Base-by-base conservation (phyloP, 2,329 filamentous ascomycete genomes). In the Clonostachys solani region DNA sequence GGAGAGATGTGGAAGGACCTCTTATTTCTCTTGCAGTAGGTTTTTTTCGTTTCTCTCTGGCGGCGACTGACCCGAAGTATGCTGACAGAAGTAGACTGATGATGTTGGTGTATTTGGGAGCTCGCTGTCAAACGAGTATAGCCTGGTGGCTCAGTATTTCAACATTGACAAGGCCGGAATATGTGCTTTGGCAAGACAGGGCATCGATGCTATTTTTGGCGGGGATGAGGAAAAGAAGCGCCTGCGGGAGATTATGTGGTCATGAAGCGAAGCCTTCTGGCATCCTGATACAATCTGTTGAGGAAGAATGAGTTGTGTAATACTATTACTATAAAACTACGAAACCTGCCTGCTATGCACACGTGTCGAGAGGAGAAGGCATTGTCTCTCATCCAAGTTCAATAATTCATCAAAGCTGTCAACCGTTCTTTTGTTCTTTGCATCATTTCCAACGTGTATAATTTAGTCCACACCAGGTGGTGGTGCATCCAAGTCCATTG, bases 51-150 rank as follows among this genome's bases (percentile, higher is more conserved):
- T 40, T 16, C 29, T 47, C 8, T 40, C 18, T 13, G 15, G 8
- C 43, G 29, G 15, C 13, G 5, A 29, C 36, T 42, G 17, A 12
- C 15, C 42, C 35, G 8, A 15, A 13, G 3, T 12, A 15, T 43
- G 42, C 43, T 47, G 16, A 38, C 34, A 16, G n/a, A 8, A 40
- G 5, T 50, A 91, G 86, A 94, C 89, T 2, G 89, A 94, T 60
- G 88, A 94, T 57, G 85, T 92, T 10, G 89, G 88, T 3, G 81
- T 94, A 18, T 94, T 94, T 57, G 84, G 84, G 44, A 92, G 86
- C 58, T 74, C 80, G 0, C 65, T 92, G 5, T 91, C 87, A 1
- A 84, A 90, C 54, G 89, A 95, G 62, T 92, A 92, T 63, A 68
- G 74, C 8, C 77, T 94, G 3, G 86, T 87, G 5, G 83, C 86